phyloP scores from a whole-genome alignment of 202 grass and related monocot species.

The Zizania palustris region DNA sequence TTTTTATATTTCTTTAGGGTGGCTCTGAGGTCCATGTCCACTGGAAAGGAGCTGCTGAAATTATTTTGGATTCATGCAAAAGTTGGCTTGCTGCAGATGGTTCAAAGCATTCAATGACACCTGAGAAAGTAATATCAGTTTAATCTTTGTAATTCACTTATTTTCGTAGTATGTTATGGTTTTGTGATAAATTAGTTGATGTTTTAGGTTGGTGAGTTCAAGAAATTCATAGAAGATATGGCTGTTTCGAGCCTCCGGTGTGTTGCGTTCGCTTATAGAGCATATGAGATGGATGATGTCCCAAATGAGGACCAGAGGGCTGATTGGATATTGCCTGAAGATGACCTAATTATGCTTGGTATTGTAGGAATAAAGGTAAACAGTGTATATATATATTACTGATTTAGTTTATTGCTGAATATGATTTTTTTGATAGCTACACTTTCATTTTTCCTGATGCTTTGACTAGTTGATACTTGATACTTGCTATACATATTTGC shows the following conservation, averaged over 20 bases:
- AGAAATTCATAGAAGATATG: constrained; percentile 86
- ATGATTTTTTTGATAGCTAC: constrained; percentile 11
- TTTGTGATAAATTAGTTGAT: constrained; percentile 12
- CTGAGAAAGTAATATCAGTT: constrained; percentile 59
- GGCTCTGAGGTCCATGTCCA: constrained; percentile 78
- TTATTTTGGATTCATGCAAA: constrained; percentile 83
- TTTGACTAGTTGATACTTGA: constrained; percentile 11
- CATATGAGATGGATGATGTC: constrained; percentile 57
- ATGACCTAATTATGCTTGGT: constrained; percentile 71
- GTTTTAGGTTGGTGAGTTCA: constrained; percentile 72
- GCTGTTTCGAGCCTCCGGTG: constrained; percentile 77
- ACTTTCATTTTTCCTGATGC: not conserved
- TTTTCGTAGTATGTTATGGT: not conserved
- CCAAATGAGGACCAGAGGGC: constrained; percentile 77
- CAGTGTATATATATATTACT: not conserved
- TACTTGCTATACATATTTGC: constrained; percentile 1
- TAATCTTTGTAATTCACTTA: constrained; percentile 12
- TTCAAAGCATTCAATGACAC: constrained; percentile 58
- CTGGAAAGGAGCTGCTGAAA: constrained; percentile 99
- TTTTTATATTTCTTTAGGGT: constrained; percentile 55
- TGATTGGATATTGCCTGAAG: constrained; percentile 84
- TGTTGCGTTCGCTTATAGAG: constrained; percentile 86
- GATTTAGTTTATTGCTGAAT: not conserved
- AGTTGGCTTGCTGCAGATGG: constrained; percentile 71
- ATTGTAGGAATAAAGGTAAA: constrained; percentile 91